Conservation (phyloP, 2,329 filamentous ascomycete species). For the Ophiostoma tasmaniense region DNA sequence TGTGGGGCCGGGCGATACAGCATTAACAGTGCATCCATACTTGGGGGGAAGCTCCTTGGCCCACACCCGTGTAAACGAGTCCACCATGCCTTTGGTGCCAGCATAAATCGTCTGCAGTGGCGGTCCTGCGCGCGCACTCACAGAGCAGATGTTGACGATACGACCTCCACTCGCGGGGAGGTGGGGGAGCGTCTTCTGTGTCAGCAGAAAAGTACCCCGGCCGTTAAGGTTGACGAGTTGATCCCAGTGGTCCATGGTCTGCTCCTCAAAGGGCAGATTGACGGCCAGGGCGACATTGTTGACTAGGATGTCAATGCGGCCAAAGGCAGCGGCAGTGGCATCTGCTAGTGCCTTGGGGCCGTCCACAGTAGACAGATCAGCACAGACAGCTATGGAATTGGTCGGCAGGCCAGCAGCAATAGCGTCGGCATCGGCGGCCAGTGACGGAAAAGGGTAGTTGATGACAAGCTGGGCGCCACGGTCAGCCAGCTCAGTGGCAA, state of each 20-base stretch:
- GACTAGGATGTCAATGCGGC: conserved; percentile 18
- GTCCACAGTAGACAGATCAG: conserved; percentile 32
- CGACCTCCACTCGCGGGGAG: conserved; percentile 32
- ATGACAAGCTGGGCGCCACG: conserved; percentile 40
- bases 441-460: conserved; percentile 36
- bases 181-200: conserved; percentile 44
- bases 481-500: conserved; percentile 35
- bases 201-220: conserved; percentile 44
- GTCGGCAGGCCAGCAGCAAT: conserved; percentile 26
- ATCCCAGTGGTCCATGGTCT: conserved; percentile 43
- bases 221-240: conserved; percentile 50
- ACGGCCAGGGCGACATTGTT: conserved; percentile 26
- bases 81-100: conserved; percentile 41
- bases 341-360: conserved; percentile 32
- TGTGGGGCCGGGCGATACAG: conserved; percentile 51
- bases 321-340: conserved; percentile 25
- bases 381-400: conserved; percentile 32
- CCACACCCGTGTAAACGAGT: conserved; percentile 51
- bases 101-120: conserved; percentile 19
- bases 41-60: conserved; percentile 48
- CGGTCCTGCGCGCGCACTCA: conserved; percentile 35
- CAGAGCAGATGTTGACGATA: conserved; percentile 52
- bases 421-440: conserved; percentile 26
- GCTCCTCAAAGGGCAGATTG: conserved; percentile 31
- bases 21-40: conserved; percentile 51